A percentile compares a stretch with the other conserved stretches of the same genome.
These are phyloP conservation scores for Metschnikowia lachancei DNA, from an alignment of 805 yeast genomes.

Conservation along the genomic window DNA sequence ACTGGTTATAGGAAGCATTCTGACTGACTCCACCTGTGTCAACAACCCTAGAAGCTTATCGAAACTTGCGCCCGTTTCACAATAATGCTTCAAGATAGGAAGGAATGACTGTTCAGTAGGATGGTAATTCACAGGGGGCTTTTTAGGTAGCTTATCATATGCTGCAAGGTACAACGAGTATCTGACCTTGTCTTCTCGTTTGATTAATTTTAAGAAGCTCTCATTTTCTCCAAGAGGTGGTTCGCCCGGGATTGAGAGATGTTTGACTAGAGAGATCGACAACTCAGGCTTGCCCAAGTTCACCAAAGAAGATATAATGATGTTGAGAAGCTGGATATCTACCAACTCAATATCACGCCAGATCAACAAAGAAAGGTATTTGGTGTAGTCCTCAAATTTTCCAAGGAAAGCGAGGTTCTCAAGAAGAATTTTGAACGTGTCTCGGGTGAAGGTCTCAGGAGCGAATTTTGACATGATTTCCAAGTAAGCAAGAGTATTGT, in stretches of 20 bases:
- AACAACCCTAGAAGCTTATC: slow-evolving; percentile 17
- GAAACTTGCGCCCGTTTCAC: slow-evolving; percentile 14
- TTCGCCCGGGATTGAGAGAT: slow-evolving; percentile 1
- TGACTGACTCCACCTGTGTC: slow-evolving; percentile 20
- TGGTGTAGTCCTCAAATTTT: neutral
- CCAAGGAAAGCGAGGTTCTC: slow-evolving; percentile 15
- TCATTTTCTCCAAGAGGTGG: slow-evolving; percentile 11
- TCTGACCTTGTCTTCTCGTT: slow-evolving; percentile 21
- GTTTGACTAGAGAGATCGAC: slow-evolving; percentile 15
- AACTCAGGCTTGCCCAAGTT: slow-evolving; percentile 7
- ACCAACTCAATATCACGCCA: slow-evolving; percentile 5
- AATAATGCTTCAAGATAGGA: slow-evolving; percentile 21
- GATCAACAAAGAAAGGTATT: slow-evolving; percentile 6
- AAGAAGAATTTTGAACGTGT: slow-evolving; percentile 16
- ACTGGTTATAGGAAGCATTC: slow-evolving; percentile 33
- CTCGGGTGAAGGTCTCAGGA: slow-evolving; percentile 8
- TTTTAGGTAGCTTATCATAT: slow-evolving; percentile 17
- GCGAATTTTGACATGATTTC: slow-evolving; percentile 20
- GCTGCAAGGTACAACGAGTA: slow-evolving; percentile 19
- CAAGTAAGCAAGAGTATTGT: slow-evolving; percentile 20
- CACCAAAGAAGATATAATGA: slow-evolving; percentile 19
- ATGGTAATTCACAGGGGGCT: slow-evolving; percentile 17
- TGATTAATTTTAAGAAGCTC: slow-evolving; percentile 22
- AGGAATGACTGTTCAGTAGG: slow-evolving; percentile 30
- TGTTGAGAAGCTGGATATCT: slow-evolving; percentile 23